These are phyloP conservation scores for Cylindrotheca closterium DNA, from an alignment of 108 stramenopile genomes.

Conservation along the genomic window DNA sequence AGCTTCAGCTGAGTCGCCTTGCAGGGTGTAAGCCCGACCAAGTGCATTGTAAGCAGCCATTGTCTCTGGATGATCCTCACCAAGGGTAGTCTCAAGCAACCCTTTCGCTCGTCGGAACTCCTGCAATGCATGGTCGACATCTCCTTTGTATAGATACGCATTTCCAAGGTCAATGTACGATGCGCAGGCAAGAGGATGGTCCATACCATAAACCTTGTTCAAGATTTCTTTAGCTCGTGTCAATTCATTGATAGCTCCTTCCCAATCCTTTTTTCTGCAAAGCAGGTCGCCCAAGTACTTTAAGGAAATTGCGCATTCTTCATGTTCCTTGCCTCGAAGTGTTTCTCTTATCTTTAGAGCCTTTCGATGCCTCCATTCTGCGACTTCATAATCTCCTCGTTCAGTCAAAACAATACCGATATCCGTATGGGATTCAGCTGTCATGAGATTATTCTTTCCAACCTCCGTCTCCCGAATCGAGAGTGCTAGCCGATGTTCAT, in stretches of 20 bases:
- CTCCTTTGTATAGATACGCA: constrained; percentile 15
- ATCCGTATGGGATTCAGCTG: constrained; percentile 33
- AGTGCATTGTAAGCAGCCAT: constrained; percentile 22
- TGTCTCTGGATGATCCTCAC: constrained; percentile 32
- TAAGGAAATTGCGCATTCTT: constrained; percentile 26
- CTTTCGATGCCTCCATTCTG: constrained; percentile 27
- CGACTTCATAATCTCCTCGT: constrained; percentile 32
- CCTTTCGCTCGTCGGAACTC: constrained; percentile 31
- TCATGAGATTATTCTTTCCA: constrained; percentile 26
- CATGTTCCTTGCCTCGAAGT: constrained; percentile 25
- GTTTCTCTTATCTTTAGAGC: constrained; percentile 32
- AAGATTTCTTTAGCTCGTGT: constrained; percentile 26
- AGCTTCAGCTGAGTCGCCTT: constrained; percentile 27
- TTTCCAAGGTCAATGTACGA: constrained; percentile 33
- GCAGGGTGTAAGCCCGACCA: constrained; percentile 11
- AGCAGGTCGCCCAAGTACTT: constrained; percentile 28
- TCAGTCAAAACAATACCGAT: constrained; percentile 31
- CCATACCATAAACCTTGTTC: constrained; percentile 24
- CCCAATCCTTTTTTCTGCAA: constrained; percentile 16
- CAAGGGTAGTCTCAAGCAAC: constrained; percentile 29
- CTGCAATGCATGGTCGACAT: constrained; percentile 26
- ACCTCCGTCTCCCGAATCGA: constrained; percentile 29
- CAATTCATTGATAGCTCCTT: constrained; percentile 31
- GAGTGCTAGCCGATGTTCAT: constrained; percentile 29
- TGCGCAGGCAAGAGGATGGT: constrained; percentile 16